Base-by-base conservation (phyloP, 2,329 filamentous ascomycete species). In the Teratosphaeria zuluensis region DNA sequence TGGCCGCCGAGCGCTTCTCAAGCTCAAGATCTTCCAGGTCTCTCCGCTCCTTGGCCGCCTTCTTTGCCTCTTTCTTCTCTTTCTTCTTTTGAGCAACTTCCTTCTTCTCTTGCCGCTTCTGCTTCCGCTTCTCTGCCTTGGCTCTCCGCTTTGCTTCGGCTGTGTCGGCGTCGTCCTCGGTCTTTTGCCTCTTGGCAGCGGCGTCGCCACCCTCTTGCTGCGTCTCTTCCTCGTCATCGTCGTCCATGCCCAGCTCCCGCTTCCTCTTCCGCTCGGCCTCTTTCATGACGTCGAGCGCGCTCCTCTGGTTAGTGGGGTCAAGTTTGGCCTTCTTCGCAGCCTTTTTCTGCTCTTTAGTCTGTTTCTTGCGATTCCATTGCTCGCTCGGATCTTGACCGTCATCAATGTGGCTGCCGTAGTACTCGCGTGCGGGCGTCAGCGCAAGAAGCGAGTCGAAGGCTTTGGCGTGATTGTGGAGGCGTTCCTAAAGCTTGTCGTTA, bases 331-430 rank as follows among this genome's bases (percentile, higher is more conserved):
- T 83, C 76, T 91, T 91, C 58, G 90, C 89, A 65, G 88, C 86
- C 62, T 85, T 84, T 60, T 89, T 89, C 74, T 96, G 83, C 73
- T 90, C 88, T 73, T 95, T 96, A 55, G 90, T 92, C 77, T 97
- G 92, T 79, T 97, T 97, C 77, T 94, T 95, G 71, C 87, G 87
- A 73, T 86, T 85, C 90, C 91, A 95, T 86, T 96, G 90, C 68
- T 94, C 88, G 74, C 82, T 90, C 62, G 82, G 88, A 71, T 95
- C 90, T 72, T 92, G 85, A 58, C 87, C 89, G 42, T 72, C 70
- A 46, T 66, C 69, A 16, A 71, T 69, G 54, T 71, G 69, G 54
- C 66, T 69, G 59, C 69, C 71, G 68, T 95, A 96, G 76, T 96
- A 96, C 68, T 90, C 85, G 75, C 94, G 92, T 61, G 90, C 90